Base-by-base conservation (phyloP, 139 green algal species). In the Coccomyxa sp. region DNA sequence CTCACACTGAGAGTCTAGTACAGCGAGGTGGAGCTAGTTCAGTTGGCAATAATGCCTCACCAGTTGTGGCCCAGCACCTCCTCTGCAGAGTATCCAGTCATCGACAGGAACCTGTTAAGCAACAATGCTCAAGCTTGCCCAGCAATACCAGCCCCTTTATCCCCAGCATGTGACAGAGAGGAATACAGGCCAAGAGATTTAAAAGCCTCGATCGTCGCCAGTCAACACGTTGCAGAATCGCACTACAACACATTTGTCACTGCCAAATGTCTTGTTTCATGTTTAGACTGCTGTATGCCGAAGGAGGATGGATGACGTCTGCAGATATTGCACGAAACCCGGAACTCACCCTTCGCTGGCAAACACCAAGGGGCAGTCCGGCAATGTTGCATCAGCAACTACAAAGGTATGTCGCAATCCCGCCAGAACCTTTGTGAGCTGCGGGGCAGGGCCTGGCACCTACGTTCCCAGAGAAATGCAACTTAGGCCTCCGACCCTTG, bases 31-130 rank as follows among this genome's bases (percentile, higher is more conserved):
- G 7, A 51, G 7, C 38, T 51, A 51, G 38, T 51, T 11, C 38
- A 51, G 7, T 51, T 51, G 38, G 38, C 38, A 51, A 7, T 51
- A 51, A 51, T 51, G 38, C 17, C 93, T 63, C 66, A 98, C 93
- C 96, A 99, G 91, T 99, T 99, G 85, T 97, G 93, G 0, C 95
- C 95, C 78, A 99, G 90, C 17, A 98, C 93, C 83, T 99, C 97
- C 77, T 97, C 95, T 16, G 91, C 87, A 14, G 90, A 88, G 85
- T 99, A 99, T 0, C 97, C 97, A 32, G 97, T 99, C 95, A 99
- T 98, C 25, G 92, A 67, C 38, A 98, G 95, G 82, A 99, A 99
- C 67, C 95, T 97, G 90, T 85, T n/a, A 83, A 15, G 13, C 38
- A 16, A 21, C 4, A 58, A 10, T 82, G 38, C 30, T 75, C 23